Percentiles rank a stretch among this genome's conserved stretches.
These are phyloP conservation scores for Pezicula neosporulosa DNA, from an alignment of 2,329 filamentous ascomycete species.

Conservation along the genomic window DNA sequence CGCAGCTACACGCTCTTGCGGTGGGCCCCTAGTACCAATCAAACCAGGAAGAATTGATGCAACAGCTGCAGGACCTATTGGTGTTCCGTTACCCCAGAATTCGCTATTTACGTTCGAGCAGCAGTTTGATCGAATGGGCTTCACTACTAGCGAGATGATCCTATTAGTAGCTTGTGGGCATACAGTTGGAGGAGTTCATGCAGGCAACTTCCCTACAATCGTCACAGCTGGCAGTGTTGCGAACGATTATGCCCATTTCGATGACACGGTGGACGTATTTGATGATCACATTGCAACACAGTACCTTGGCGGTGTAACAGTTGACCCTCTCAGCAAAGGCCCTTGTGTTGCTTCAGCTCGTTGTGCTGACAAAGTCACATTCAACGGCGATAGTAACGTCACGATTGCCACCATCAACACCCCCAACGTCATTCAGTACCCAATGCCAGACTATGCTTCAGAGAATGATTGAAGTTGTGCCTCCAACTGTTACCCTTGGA, in stretches of 20 bases:
- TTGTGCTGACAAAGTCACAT: constrained; percentile 52
- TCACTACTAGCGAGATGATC: constrained; percentile 54
- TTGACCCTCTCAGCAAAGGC: constrained; percentile 52
- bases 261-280: constrained; percentile 47
- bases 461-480: constrained; percentile 60
- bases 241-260: constrained; percentile 38
- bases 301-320: constrained; percentile 50
- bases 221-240: constrained; percentile 39
- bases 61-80: constrained; percentile 38
- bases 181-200: constrained; percentile 57
- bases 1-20: constrained; percentile 54
- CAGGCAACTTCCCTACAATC: constrained; percentile 48
- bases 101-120: constrained; percentile 45
- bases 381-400: constrained; percentile 50
- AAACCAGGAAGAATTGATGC: constrained; percentile 53
- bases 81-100: constrained; percentile 57
- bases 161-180: constrained; percentile 59
- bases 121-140: constrained; percentile 57
- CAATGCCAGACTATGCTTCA: constrained; percentile 50
- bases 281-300: constrained; percentile 56
- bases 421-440: constrained; percentile 37
- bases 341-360: constrained; percentile 40
- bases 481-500: constrained; percentile 44
- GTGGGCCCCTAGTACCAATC: constrained; percentile 51
- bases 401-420: constrained; percentile 48